Base-by-base conservation (phyloP, 805 yeast genomes). In the Torulaspora gathmanii region DNA sequence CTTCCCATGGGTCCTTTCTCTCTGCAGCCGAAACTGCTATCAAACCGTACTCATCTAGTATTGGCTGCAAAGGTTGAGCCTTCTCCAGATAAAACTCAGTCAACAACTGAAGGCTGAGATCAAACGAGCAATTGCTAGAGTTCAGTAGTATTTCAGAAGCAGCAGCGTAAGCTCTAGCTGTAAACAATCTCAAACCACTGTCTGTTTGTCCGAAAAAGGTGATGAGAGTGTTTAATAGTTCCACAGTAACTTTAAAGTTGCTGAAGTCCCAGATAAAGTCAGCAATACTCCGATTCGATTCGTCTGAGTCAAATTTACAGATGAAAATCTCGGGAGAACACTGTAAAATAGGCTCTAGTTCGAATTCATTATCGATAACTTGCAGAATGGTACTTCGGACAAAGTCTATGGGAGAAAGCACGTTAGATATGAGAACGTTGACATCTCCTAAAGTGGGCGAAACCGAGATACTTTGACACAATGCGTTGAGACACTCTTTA, bases 251-350 rank as follows among this genome's bases (percentile, higher is more conserved):
- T 12, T 42, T 42, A 48, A 83, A 80, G 1, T 70, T 69, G 60
- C 80, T 86, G 53, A 89, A 96, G 27, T 78, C 75, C 97, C 97
- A 93, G 47, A 93, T 86, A 1, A 91, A 82, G 15, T 67, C 65
- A 0, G 97, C 96, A 13, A 83, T 56, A 20, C 78, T 82, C 4
- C 82, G 72, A 47, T 79, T 79, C 9, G 70, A 61, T 13, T 73
- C 74, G 40, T 82, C 88, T 37, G 79, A 82, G 60, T 89, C 96
- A 60, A 83, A 88, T 47, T 77, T 73, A 19, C 86, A 75, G 46
- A 93, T 80, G 80, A 86, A 90, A 17, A 93, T 66, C 61, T 90
- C 95, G 45, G 77, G 77, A 1, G 82, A 73, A 57, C 73, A 79
- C 2, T 64, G 63, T 52, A 71, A 53, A 29, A 70, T 72, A 10